Conservation (phyloP, 208 protist species). For the Crithidia fasciculata region DNA sequence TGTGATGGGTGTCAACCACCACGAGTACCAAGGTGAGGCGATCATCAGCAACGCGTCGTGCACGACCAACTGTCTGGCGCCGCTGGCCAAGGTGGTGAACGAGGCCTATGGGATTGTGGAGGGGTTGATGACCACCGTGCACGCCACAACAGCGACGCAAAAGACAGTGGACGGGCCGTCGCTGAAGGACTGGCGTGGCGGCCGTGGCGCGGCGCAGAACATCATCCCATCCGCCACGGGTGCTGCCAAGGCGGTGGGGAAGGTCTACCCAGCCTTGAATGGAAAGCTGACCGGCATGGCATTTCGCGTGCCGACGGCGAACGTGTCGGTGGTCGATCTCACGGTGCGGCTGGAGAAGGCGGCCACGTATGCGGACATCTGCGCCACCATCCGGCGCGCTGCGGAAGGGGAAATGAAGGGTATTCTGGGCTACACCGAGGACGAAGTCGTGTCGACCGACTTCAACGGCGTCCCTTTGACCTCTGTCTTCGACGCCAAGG, state of each 20-base stretch:
- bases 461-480: slow-evolving; percentile 95
- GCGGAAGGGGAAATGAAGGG: slow-evolving; percentile 94
- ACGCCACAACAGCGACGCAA: slow-evolving; percentile 99
- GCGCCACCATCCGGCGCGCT: slow-evolving; percentile 93
- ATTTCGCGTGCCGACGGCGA: slow-evolving; percentile 98
- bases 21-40: slow-evolving; percentile 83
- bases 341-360: slow-evolving; percentile 93
- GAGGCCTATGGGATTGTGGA: slow-evolving; percentile 97
- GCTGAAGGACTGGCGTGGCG: slow-evolving; percentile 98
- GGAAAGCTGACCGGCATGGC: slow-evolving; percentile 97
- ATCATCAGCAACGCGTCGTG: slow-evolving; percentile 99
- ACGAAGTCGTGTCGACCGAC: slow-evolving; percentile 98
- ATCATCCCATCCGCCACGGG: slow-evolving; percentile 99
- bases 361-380: slow-evolving; percentile 97
- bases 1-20: slow-evolving; percentile 99
- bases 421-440: slow-evolving; percentile 98
- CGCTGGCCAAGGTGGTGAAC: slow-evolving; percentile 96
- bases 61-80: slow-evolving; percentile 99
- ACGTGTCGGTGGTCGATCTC: slow-evolving; percentile 99
- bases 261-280: slow-evolving; percentile 92
- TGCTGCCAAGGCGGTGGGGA: slow-evolving; percentile 99
- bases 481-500: slow-evolving; percentile 98
- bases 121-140: slow-evolving; percentile 99
- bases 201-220: slow-evolving; percentile 95
- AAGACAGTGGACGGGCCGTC: slow-evolving; percentile 98